Evolutionary conservation across 108 stramenopile genomes (phyloP).

Genomic region (Epithemia pelagica): DNA sequence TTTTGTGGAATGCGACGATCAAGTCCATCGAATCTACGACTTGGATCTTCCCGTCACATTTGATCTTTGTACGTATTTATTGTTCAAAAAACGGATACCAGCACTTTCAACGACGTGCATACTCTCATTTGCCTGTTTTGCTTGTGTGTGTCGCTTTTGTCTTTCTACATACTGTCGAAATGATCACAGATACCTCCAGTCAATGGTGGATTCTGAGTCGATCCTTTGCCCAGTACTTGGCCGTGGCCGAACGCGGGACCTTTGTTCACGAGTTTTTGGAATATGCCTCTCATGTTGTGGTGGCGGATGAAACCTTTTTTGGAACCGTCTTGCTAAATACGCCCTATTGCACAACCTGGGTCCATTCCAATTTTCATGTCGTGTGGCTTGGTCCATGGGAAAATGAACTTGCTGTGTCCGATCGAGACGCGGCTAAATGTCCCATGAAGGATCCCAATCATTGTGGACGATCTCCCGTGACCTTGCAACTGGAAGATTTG

Average conservation of each 20-base stretch:
- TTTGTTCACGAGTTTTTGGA: slow-evolving; percentile 71
- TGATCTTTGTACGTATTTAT: not conserved
- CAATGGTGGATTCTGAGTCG: slow-evolving; percentile 92
- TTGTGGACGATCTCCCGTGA: slow-evolving; percentile 87
- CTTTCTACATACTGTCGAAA: slow-evolving; percentile 47
- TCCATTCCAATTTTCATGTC: slow-evolving; percentile 86
- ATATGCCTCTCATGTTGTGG: slow-evolving; percentile 84
- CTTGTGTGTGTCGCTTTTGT: too few relatives aligned
- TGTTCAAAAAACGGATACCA: slow-evolving; percentile 1
- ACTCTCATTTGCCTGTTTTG: too few relatives aligned
- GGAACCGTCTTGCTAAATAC: slow-evolving; percentile 88
- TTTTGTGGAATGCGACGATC: slow-evolving; percentile 94
- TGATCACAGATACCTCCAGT: slow-evolving; percentile 79
- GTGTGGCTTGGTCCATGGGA: slow-evolving; percentile 92
- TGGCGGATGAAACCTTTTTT: slow-evolving; percentile 95
- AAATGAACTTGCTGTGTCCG: slow-evolving; percentile 48
- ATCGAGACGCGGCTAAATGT: slow-evolving; percentile 80
- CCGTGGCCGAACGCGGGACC: slow-evolving; percentile 53
- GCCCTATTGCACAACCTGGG: slow-evolving; percentile 73
- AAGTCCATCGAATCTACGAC: slow-evolving; percentile 88
- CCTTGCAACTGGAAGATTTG: slow-evolving; percentile 75
- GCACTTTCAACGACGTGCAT: slow-evolving; percentile 42
- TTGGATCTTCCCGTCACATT: slow-evolving; percentile 12
- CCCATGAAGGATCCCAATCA: slow-evolving; percentile 78
- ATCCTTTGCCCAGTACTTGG: slow-evolving; percentile 81